Conservation (phyloP, 1,284 basidiomycete genomes). For the Moniliella sp. region DNA sequence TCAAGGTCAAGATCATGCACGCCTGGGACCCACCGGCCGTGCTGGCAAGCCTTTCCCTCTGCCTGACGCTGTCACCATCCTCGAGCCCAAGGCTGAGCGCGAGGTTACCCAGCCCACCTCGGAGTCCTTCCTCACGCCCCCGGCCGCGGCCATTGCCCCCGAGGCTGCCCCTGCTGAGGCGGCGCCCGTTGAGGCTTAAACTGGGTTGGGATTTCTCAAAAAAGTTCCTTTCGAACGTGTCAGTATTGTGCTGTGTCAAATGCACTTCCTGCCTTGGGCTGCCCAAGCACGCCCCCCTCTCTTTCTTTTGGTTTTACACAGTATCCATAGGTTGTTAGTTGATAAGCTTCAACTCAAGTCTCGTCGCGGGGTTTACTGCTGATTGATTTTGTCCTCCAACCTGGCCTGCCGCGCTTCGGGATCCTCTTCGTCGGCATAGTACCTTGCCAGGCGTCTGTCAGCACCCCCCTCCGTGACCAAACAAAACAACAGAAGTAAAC, state of each 20-base stretch:
- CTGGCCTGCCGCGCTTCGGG: background rate
- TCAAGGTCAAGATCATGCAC: constrained; percentile 99
- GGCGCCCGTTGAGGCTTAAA: background rate
- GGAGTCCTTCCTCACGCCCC: constrained; percentile 21
- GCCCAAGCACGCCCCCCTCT: background rate
- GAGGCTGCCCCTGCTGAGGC: constrained; percentile 1
- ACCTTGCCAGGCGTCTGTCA: too few relatives aligned
- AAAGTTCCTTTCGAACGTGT: too few relatives aligned
- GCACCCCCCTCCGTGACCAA: too few relatives aligned
- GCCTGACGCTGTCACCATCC: constrained; percentile 78
- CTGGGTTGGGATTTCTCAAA: background rate
- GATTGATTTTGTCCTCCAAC: background rate
- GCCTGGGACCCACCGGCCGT: constrained; percentile 67
- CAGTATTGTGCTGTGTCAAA: background rate
- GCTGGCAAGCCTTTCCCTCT: constrained; percentile 73
- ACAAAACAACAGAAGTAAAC: background rate
- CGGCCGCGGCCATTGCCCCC: constrained; percentile 7
- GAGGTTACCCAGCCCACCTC: constrained; percentile 34
- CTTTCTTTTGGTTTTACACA: background rate
- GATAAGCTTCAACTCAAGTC: background rate
- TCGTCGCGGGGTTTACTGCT: background rate
- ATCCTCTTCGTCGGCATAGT: background rate
- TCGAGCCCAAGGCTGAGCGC: constrained; percentile 52
- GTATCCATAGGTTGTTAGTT: background rate
- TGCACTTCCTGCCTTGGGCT: background rate